Base-by-base conservation (phyloP, 495 filamentous ascomycete genomes). In the Podospora conica region DNA sequence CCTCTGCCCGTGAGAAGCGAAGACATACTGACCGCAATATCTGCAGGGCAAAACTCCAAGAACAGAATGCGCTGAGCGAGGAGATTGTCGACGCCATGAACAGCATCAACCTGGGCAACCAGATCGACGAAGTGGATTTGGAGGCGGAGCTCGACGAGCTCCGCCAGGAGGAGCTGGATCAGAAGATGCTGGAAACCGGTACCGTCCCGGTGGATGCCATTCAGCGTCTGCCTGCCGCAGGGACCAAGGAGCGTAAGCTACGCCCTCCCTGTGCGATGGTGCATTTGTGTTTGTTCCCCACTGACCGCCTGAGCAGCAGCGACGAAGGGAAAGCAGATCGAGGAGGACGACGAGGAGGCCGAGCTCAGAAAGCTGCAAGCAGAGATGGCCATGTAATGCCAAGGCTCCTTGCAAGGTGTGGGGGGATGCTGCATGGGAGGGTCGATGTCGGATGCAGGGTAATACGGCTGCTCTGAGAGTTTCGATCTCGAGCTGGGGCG, bases 271-370 rank as follows among this genome's bases (percentile, higher is more conserved):
- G 33, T 48, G 15, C 33, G 40, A 0, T 48, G 40, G 40, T 3
- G 8, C 22, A 27, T 22, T 27, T 29, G 18, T 40, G 10, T 56
- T 4, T 25, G 11, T n/a, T 27, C 21, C 54, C 29, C 69, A 63
- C 72, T 80, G 72, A 77, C 66, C 31, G 7, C 55, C 20, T 53
- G 28, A 48, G 55, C 67, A 87, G 86, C 84, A 74, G 89, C 88
- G 81, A 79, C 81, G 60, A 87, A 87, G 69, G 76, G 78, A 53
- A 78, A 81, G 60, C 75, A 77, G 21, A 81, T 85, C 67, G 87
- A 90, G 76, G 93, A 96, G 75, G 90, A 93, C 72, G 94, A 98
- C 86, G 93, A 97, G 73, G 95, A 97, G 76, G 94, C 88, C 69
- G 96, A 99, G 80, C 82, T 99, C 73, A 86, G 88, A 75, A 97